These are phyloP conservation scores for Russula sp. DNA, from an alignment of 768 basidiomycete species.

Conservation along the genomic window DNA sequence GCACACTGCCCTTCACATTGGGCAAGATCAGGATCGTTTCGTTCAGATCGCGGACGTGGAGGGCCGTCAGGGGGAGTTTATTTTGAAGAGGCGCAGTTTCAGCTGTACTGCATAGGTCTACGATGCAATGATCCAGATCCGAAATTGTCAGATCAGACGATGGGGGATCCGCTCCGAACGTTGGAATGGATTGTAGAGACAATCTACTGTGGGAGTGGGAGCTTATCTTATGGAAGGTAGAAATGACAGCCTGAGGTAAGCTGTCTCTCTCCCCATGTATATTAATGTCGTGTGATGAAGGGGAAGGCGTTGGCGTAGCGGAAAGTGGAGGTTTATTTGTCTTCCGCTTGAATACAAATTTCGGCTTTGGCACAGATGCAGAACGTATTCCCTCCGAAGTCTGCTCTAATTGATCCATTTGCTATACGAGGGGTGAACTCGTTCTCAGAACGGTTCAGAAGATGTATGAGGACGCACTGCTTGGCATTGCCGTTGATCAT, in stretches of 20 bases:
- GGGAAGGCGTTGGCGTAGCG: neutral
- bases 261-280: slow-evolving; percentile 15
- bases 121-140: slow-evolving; percentile 61
- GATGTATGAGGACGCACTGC: slow-evolving; percentile 38
- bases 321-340: slow-evolving; percentile 23
- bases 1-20: slow-evolving; percentile 58
- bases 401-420: slow-evolving; percentile 58
- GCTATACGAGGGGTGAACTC: slow-evolving; percentile 36
- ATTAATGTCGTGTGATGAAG: neutral
- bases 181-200: slow-evolving; percentile 36
- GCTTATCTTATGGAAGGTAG: slow-evolving; percentile 39
- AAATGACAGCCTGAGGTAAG: neutral
- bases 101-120: slow-evolving; percentile 44
- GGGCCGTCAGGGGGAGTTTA: slow-evolving; percentile 40
- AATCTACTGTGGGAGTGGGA: slow-evolving; percentile 44
- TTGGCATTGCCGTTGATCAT: slow-evolving; percentile 71
- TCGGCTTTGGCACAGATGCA: slow-evolving; percentile 44
- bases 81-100: slow-evolving; percentile 2
- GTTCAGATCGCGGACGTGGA: slow-evolving; percentile 58
- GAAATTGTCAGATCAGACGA: slow-evolving; percentile 56
- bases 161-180: slow-evolving; percentile 28
- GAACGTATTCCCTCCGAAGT: slow-evolving; percentile 46
- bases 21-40: slow-evolving; percentile 65
- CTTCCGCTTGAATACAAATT: slow-evolving; percentile 64
- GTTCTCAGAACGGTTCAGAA: neutral